Conservation (phyloP, 2,329 filamentous ascomycete species). For the Fusarium coicis region DNA sequence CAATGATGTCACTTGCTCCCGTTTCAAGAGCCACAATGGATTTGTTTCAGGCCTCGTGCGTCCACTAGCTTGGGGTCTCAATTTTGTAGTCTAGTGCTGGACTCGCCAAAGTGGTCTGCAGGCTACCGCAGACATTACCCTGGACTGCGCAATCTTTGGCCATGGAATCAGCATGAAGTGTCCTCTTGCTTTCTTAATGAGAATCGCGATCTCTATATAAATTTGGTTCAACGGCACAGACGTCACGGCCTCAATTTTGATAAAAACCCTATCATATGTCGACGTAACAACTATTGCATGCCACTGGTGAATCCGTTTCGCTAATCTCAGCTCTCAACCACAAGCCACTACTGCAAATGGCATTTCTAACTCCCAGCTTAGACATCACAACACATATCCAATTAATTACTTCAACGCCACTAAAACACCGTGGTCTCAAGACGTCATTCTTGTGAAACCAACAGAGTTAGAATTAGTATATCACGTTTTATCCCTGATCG, state of each 20-base stretch:
- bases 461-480: fast-evolving
- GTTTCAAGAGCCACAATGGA: not conserved
- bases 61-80: not conserved
- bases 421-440: too few species aligned
- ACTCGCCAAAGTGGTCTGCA: not conserved
- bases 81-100: not conserved
- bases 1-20: not conserved
- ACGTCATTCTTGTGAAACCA: not conserved
- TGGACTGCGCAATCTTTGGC: not conserved
- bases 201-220: fast-evolving
- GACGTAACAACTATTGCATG: too few species aligned
- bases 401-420: too few species aligned
- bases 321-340: too few species aligned
- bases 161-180: not conserved
- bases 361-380: too few species aligned
- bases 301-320: too few species aligned
- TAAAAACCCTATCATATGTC: too few species aligned
- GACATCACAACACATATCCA: too few species aligned
- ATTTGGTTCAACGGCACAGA: fast-evolving
- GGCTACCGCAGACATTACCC: not conserved
- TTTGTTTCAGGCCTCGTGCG: not conserved
- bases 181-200: fast-evolving
- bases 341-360: too few species aligned
- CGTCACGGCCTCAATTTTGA: fast-evolving
- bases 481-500: not conserved